Conservation (phyloP, 2,329 filamentous ascomycete species). For the Colletotrichum destructivum region DNA sequence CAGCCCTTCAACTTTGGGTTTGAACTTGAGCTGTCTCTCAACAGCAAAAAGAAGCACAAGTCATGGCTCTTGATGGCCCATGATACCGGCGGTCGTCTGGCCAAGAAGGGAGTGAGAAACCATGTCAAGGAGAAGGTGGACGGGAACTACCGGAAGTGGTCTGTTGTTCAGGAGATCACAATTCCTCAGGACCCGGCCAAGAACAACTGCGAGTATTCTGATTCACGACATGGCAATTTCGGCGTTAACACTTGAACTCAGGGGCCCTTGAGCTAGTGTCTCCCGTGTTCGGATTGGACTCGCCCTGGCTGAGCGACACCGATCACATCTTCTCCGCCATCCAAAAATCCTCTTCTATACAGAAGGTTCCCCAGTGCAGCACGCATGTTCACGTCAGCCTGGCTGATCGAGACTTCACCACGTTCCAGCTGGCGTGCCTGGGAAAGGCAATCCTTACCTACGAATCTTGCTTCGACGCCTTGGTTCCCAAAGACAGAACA, state of each 20-base stretch:
- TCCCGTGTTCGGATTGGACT: conserved; percentile 50
- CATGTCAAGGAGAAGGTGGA: conserved; percentile 52
- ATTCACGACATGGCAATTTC: not conserved
- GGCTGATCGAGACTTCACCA: conserved; percentile 35
- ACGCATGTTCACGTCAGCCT: conserved; percentile 57
- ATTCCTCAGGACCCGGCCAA: conserved; percentile 51
- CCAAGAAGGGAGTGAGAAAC: conserved; percentile 51
- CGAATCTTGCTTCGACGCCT: conserved; percentile 52
- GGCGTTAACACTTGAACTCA: conserved; percentile 22
- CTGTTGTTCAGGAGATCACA: conserved; percentile 55
- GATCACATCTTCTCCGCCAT: conserved; percentile 51
- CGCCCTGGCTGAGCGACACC: conserved; percentile 50
- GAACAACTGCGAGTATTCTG: conserved; percentile 49
- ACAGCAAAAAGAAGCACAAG: conserved; percentile 51
- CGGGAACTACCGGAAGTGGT: conserved; percentile 55
- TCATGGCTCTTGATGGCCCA: conserved; percentile 53
- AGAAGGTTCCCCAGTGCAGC: conserved; percentile 50
- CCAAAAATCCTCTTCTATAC: conserved; percentile 46
- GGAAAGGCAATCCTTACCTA: conserved; percentile 53
- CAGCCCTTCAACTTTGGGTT: conserved; percentile 51
- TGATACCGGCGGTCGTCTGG: conserved; percentile 52
- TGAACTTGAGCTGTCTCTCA: conserved; percentile 56
- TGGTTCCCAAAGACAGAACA: conserved; percentile 46
- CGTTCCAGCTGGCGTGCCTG: conserved; percentile 47
- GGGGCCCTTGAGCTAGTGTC: conserved; percentile 56